Conservation (phyloP, 2,329 filamentous ascomycete genomes). For the Phoma herbarum region DNA sequence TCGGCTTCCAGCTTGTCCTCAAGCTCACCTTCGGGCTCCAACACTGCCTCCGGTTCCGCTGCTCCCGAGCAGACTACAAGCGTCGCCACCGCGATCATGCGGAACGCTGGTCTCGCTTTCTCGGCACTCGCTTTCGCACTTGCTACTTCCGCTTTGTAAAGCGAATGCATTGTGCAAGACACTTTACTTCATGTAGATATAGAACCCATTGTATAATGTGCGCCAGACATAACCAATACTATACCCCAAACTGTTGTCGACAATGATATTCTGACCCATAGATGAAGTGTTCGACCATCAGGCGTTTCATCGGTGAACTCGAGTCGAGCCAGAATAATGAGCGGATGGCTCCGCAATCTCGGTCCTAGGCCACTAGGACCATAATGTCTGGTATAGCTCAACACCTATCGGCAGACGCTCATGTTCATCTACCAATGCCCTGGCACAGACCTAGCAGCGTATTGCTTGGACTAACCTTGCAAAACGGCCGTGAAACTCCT, state of each 20-base stretch:
- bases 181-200: constrained; percentile 1
- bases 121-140: not conserved
- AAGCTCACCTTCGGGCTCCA: not conserved
- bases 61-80: constrained; percentile 3
- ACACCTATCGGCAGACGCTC: no score
- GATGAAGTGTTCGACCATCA: no score
- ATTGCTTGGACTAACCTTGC: no score
- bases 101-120: not conserved
- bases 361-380: no score
- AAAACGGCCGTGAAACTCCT: no score
- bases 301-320: no score
- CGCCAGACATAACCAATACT: not conserved
- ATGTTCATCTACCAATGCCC: no score
- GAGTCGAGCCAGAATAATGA: no score
- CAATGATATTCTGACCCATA: not conserved
- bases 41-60: not conserved
- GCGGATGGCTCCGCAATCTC: no score
- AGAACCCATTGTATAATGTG: not conserved
- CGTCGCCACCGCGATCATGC: not conserved
- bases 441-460: no score
- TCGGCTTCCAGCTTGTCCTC: not conserved
- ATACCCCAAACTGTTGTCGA: not conserved
- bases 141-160: not conserved
- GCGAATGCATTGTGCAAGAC: not conserved
- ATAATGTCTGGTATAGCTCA: no score